These are phyloP conservation scores for Coemansia sp. DNA, from an alignment of 192 early-diverging fungal genomes.

Conservation along the genomic window DNA sequence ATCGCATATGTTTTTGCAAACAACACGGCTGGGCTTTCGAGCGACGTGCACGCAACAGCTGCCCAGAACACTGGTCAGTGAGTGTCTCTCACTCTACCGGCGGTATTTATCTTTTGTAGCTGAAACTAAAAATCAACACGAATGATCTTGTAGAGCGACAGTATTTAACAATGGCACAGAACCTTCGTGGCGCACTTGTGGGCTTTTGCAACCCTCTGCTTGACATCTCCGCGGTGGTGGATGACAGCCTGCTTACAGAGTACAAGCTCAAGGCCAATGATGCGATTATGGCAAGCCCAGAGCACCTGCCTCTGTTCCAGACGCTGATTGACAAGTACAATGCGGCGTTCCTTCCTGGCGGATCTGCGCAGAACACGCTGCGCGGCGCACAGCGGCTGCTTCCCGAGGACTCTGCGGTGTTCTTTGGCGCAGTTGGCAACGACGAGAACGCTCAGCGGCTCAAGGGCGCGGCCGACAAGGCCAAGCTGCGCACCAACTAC, in stretches of 20 bases:
- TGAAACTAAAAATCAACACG: not conserved
- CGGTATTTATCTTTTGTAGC: not conserved
- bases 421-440: slow-evolving; percentile 89
- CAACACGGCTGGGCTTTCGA: not conserved
- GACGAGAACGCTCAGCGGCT: slow-evolving; percentile 80
- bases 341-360: slow-evolving; percentile 90
- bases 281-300: slow-evolving; percentile 89
- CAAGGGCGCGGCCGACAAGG: slow-evolving; percentile 72
- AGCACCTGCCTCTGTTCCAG: slow-evolving; percentile 81
- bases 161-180: slow-evolving; percentile 27
- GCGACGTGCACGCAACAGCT: not conserved
- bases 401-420: slow-evolving; percentile 83
- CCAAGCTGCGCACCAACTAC: slow-evolving; percentile 91
- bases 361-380: slow-evolving; percentile 94
- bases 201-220: slow-evolving; percentile 98
- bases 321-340: slow-evolving; percentile 74
- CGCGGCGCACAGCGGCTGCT: slow-evolving; percentile 89
- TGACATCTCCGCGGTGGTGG: slow-evolving; percentile 88
- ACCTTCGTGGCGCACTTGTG: slow-evolving; percentile 65
- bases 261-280: slow-evolving; percentile 92
- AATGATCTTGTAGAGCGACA: not conserved
- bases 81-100: slow-evolving; percentile 1
- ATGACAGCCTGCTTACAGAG: slow-evolving; percentile 73
- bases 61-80: slow-evolving; percentile 11
- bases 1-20: not conserved